These are phyloP conservation scores for Mycena sp. DNA, from an alignment of 1,284 basidiomycete species.

Conservation along the genomic window DNA sequence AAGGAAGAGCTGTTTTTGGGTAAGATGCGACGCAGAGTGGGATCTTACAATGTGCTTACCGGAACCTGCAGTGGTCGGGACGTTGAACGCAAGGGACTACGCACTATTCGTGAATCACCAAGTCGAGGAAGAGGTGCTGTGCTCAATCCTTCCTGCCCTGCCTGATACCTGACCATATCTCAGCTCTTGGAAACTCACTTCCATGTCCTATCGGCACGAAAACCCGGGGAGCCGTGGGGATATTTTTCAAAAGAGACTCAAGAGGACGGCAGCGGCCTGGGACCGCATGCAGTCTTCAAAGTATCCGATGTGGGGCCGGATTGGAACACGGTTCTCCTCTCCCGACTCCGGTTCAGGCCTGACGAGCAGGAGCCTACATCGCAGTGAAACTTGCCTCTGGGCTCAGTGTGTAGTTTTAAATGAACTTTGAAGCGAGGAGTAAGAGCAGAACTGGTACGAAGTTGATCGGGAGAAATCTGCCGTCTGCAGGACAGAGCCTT, in stretches of 20 bases:
- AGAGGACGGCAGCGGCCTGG: neutral
- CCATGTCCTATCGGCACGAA: neutral
- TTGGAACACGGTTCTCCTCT: slow-evolving; percentile 16
- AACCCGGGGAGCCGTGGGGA: slow-evolving; percentile 11
- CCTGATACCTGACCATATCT: neutral
- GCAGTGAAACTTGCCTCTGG: slow-evolving; percentile 4
- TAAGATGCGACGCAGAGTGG: slow-evolving; percentile 41
- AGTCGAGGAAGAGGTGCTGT: slow-evolving; percentile 45
- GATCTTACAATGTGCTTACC: slow-evolving; percentile 7
- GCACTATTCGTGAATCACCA: slow-evolving; percentile 73
- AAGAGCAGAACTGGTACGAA: too few species aligned
- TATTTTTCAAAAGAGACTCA: slow-evolving; percentile 4
- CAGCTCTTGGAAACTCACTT: slow-evolving; percentile 1
- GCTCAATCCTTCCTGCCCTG: neutral
- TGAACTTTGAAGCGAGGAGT: too few species aligned
- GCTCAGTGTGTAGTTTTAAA: too few species aligned
- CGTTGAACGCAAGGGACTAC: slow-evolving; percentile 72
- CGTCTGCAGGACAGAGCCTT: too few species aligned
- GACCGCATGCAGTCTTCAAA: neutral
- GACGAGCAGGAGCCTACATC: slow-evolving; percentile 14
- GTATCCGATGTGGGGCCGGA: neutral
- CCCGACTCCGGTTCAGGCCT: slow-evolving; percentile 11
- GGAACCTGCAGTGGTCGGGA: slow-evolving; percentile 66
- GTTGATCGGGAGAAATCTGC: too few species aligned
- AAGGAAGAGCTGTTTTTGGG: slow-evolving; percentile 79